Evolutionary conservation across 148 eudicot genomes (phyloP).

Genomic region (Arbutus unedo): DNA sequence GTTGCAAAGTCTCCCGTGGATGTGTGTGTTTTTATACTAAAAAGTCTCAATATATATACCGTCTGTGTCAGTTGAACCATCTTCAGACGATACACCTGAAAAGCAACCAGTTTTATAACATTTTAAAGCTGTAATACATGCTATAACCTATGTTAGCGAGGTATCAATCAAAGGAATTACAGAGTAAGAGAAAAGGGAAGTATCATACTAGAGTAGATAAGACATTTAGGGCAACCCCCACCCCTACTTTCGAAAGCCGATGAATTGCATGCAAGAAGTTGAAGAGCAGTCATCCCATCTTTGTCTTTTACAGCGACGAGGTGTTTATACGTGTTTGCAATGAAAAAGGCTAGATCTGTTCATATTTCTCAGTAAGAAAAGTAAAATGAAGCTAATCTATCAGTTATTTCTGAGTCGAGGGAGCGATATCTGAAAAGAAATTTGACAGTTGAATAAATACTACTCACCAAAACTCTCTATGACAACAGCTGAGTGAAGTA

Average conservation of each 20-base stretch:
- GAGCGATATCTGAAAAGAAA: neutral
- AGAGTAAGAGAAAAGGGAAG: neutral
- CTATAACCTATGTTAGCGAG: neutral
- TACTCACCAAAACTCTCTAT: slow-evolving; percentile 7
- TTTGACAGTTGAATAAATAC: neutral
- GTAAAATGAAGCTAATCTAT: neutral
- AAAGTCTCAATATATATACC: neutral
- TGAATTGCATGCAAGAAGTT: slow-evolving; percentile 19
- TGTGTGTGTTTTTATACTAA: neutral
- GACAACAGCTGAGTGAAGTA: slow-evolving; percentile 10
- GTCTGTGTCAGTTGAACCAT: neutral
- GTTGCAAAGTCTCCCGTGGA: neutral
- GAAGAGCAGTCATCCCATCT: slow-evolving; percentile 21
- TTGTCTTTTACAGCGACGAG: neutral
- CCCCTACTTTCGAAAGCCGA: neutral
- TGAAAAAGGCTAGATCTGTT: slow-evolving; percentile 12
- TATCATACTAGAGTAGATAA: slow-evolving; percentile 1
- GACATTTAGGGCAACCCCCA: neutral
- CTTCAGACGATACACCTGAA: neutral
- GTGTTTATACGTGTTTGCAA: neutral
- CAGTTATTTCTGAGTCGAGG: neutral
- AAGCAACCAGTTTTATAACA: neutral
- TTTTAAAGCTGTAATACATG: neutral
- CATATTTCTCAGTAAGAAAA: neutral
- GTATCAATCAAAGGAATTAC: neutral